Percentiles rank a stretch among this genome's conserved stretches.
These are phyloP conservation scores for Spencermartinsiella europaea DNA, from an alignment of 805 yeast species.

Conservation along the genomic window DNA sequence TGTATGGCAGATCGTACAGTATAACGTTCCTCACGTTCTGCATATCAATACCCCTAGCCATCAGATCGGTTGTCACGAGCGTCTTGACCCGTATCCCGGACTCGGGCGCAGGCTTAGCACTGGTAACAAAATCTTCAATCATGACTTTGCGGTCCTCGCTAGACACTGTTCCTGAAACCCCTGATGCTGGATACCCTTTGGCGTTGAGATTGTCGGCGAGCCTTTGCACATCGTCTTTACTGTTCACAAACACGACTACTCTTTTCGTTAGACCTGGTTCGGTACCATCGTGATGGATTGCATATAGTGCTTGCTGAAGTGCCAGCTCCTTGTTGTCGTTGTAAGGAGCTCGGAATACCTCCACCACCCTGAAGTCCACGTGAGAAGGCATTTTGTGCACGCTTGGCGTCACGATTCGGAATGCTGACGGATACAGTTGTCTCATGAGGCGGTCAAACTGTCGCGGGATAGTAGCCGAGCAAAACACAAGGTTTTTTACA, in stretches of 20 bases:
- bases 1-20: slow-evolving; percentile 78
- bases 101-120: slow-evolving; percentile 22
- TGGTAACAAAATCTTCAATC: slow-evolving; percentile 56
- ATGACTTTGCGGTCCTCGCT: slow-evolving; percentile 54
- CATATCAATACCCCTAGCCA: slow-evolving; percentile 89
- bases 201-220: slow-evolving; percentile 51
- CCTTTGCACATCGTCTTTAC: slow-evolving; percentile 54
- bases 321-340: slow-evolving; percentile 81
- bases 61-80: slow-evolving; percentile 79
- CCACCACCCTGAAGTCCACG: slow-evolving; percentile 67
- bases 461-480: slow-evolving; percentile 87
- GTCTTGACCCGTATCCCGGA: slow-evolving; percentile 47
- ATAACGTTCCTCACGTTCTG: slow-evolving; percentile 74
- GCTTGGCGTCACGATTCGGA: slow-evolving; percentile 69
- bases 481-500: slow-evolving; percentile 61
- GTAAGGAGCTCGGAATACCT: slow-evolving; percentile 73
- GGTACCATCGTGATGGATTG: slow-evolving; percentile 77
- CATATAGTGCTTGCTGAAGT: slow-evolving; percentile 80
- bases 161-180: slow-evolving; percentile 61
- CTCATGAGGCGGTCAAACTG: slow-evolving; percentile 61
- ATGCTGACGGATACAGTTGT: slow-evolving; percentile 57
- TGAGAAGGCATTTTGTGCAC: slow-evolving; percentile 79
- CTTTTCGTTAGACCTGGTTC: slow-evolving; percentile 74
- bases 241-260: slow-evolving; percentile 79
- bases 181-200: slow-evolving; percentile 55